Evolutionary conservation across 805 yeast species (phyloP).

Genomic region (Starmerella sirachaensis): DNA sequence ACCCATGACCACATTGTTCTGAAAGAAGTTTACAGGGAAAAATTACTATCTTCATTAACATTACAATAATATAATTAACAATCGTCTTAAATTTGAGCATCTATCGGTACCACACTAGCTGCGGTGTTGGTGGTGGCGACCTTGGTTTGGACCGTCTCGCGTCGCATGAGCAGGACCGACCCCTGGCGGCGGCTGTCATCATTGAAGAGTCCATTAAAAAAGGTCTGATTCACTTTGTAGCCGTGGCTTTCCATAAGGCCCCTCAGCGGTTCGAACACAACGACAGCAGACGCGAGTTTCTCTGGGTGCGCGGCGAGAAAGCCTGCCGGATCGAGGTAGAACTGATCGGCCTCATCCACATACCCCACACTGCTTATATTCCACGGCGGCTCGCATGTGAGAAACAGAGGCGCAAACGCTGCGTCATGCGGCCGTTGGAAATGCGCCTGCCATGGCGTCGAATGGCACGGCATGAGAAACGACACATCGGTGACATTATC

Average conservation of each 20-base stretch:
- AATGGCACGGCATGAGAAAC: constrained; percentile 89
- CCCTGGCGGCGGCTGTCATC: constrained; percentile 79
- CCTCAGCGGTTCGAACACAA: constrained; percentile 56
- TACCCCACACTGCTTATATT: constrained; percentile 30
- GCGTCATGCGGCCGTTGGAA: constrained; percentile 39
- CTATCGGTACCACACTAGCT: too few relatives aligned
- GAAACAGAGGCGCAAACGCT: constrained; percentile 50
- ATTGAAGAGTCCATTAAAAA: constrained; percentile 71
- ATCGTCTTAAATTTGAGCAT: not conserved
- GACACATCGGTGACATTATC: constrained; percentile 45
- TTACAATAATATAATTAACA: not conserved
- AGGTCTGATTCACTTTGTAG: constrained; percentile 34
- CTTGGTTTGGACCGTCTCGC: too few relatives aligned
- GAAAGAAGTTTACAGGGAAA: too few relatives aligned
- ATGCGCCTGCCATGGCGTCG: constrained; percentile 89
- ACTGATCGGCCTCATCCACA: constrained; percentile 75
- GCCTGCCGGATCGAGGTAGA: constrained; percentile 53
- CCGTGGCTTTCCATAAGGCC: constrained; percentile 29
- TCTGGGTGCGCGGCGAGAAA: constrained; percentile 45
- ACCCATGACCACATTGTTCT: too few relatives aligned
- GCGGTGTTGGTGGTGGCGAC: too few relatives aligned
- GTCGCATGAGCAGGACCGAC: constrained; percentile 53
- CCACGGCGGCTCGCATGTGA: constrained; percentile 85
- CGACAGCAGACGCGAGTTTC: constrained; percentile 32
- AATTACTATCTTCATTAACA: too few relatives aligned